Conservation (phyloP, 1,139 yeast genomes). For the Hansenula anomala region DNA sequence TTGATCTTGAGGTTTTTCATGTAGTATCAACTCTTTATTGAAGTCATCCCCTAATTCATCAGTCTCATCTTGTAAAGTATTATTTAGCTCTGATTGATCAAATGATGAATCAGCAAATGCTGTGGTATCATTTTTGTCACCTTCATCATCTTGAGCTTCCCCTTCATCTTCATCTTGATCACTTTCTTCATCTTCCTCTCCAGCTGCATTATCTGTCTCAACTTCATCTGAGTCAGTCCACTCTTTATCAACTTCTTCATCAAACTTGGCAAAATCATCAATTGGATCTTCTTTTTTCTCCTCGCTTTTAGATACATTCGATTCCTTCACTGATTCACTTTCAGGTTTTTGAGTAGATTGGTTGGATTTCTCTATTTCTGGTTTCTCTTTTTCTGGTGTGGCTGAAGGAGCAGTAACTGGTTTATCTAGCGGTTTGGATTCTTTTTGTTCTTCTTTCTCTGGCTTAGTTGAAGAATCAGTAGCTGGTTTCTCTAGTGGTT, state of each 20-base stretch:
- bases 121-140: not conserved
- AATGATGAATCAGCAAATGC: slow-evolving; percentile 1
- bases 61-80: not conserved
- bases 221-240: not conserved
- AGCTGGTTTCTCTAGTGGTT: no score
- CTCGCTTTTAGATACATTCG: not conserved
- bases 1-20: slow-evolving; percentile 4
- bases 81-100: not conserved
- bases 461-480: no score
- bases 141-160: not conserved
- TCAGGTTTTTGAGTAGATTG: no score
- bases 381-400: no score
- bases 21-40: slow-evolving; percentile 5
- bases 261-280: not conserved
- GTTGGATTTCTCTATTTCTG: no score
- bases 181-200: not conserved
- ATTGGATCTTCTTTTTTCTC: not conserved
- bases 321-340: no score
- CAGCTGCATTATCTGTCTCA: no score
- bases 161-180: not conserved
- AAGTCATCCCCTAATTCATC: slow-evolving; percentile 10
- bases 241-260: not conserved
- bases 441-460: no score
- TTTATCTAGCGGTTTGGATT: no score
- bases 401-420: no score